A percentile compares a stretch with the other conserved stretches of the same genome.
phyloP scores from a whole-genome alignment of 2,329 filamentous ascomycete species.

The Sarocladium oryzae region DNA sequence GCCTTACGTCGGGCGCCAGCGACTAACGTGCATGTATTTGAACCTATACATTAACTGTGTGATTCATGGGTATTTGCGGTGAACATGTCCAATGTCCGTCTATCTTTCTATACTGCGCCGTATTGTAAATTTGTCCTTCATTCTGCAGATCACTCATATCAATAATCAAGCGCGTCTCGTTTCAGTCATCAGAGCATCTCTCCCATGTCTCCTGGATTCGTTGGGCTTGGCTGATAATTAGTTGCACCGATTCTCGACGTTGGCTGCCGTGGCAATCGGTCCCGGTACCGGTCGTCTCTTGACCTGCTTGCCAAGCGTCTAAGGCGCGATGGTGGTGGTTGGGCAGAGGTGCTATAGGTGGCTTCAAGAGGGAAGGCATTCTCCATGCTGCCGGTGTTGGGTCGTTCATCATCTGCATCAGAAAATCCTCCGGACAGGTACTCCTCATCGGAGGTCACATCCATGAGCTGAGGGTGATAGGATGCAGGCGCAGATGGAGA shows the following conservation, averaged over 20 bases:
- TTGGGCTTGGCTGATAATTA: conserved; percentile 11
- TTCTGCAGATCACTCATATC: not conserved
- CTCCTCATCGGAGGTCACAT: conserved; percentile 73
- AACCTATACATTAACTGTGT: not conserved
- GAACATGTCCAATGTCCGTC: not conserved
- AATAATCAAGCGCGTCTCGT: not conserved
- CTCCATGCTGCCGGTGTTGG: conserved; percentile 31
- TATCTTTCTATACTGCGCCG: too few relatives aligned
- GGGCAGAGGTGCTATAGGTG: conserved; percentile 53
- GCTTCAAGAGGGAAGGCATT: conserved; percentile 52
- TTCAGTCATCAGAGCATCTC: conserved; percentile 26
- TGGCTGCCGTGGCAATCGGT: conserved; percentile 31
- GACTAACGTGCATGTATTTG: not conserved
- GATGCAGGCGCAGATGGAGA: conserved; percentile 61
- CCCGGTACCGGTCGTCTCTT: conserved; percentile 25
- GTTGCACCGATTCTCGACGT: conserved; percentile 32
- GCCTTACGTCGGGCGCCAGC: not conserved
- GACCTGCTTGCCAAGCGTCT: conserved; percentile 25
- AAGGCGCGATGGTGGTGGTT: conserved; percentile 44
- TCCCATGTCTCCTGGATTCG: conserved; percentile 14
- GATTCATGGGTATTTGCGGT: not conserved
- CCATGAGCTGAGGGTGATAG: conserved; percentile 48
- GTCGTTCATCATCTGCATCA: conserved; percentile 61
- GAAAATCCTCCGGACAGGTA: conserved; percentile 67
- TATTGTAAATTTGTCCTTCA: too few relatives aligned